These are phyloP conservation scores for Fusarium mangiferae DNA, from an alignment of 2,329 filamentous ascomycete genomes.

Conservation along the genomic window DNA sequence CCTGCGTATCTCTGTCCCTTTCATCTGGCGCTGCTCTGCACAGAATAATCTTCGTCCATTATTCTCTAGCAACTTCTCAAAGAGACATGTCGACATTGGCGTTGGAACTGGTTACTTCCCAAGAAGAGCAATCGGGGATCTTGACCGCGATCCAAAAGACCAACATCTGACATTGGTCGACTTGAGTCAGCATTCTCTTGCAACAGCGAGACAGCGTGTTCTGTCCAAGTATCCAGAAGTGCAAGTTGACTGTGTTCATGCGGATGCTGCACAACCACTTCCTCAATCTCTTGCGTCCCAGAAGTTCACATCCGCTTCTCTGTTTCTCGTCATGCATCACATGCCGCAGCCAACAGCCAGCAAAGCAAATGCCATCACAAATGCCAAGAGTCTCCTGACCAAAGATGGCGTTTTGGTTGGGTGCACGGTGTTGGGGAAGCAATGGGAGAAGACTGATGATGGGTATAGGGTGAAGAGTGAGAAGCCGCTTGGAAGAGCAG, in stretches of 20 bases:
- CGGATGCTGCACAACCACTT: background rate
- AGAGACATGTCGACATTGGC: conserved; percentile 12
- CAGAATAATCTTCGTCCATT: background rate
- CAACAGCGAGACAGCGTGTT: background rate
- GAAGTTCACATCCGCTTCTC: too few species aligned
- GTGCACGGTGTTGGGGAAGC: conserved; percentile 8
- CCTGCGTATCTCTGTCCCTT: too few species aligned
- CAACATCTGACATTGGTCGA: conserved; percentile 13
- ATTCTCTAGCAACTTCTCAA: conserved; percentile 8
- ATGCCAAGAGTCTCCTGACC: background rate
- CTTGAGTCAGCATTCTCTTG: conserved; percentile 6
- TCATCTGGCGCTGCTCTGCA: background rate
- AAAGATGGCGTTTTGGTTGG: conserved; percentile 5
- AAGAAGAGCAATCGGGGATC: too few species aligned
- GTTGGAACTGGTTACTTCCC: conserved; percentile 17
- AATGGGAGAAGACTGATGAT: background rate
- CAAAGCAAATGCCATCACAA: conserved; percentile 4
- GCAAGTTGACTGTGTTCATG: too few species aligned
- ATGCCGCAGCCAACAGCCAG: conserved; percentile 6
- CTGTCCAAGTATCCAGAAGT: too few species aligned
- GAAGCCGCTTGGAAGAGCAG: background rate
- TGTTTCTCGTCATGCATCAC: conserved; percentile 7
- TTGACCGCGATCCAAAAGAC: background rate
- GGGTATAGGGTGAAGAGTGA: background rate
- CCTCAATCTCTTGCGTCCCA: background rate